Base-by-base conservation (phyloP, 2,329 filamentous ascomycete genomes). In the Hypoxylon sp. region DNA sequence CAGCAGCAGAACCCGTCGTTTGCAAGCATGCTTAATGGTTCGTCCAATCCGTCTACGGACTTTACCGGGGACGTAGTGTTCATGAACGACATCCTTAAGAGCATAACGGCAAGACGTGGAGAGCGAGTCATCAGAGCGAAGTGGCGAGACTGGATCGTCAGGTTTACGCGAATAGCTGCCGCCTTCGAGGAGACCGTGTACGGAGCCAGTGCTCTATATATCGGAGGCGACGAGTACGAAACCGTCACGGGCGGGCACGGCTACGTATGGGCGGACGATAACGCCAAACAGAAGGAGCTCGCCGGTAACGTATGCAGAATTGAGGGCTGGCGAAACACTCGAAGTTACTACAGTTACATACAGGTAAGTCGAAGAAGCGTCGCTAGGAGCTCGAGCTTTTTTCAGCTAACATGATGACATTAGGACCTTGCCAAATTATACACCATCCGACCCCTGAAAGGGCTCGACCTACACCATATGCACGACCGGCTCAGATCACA, bases 121-220 rank as follows among this genome's bases (percentile, higher is more conserved):
- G 92, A 99, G 75, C 89, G 91, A 55, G 92, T 92, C 1, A 90
- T 99, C 52, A 85, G 95, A 18, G 88, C 91, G 26, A 97, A 96
- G 76, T 98, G 93, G 90, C 87, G 93, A 15, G 90, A 92, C 60
- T 99, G 95, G 88, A 88, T 98, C n/a, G 82, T 89, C 54, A 95
- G 93, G 73, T 98, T 99, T 71, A 95, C 92, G 0, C 88, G 95
- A 42, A 89, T 99, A 43, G 88, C 95, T 1, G 92, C 95, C 1
- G 91, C 93, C 10, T 98, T 98, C 65, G 95, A 99, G 73, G 95
- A 99, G 76, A 89, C 86, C 29, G 95, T 99, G 3, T 99, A 97
- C 69, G 96, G 95, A 23, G 92, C 92, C 10, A 96, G 91, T 56
- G 92, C 93, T 27, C 81, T 99, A 27, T 91, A 93, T 70, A 91